These are phyloP conservation scores for Cicer chorassanicum DNA, from an alignment of 306 rosid genomes.

Conservation along the genomic window DNA sequence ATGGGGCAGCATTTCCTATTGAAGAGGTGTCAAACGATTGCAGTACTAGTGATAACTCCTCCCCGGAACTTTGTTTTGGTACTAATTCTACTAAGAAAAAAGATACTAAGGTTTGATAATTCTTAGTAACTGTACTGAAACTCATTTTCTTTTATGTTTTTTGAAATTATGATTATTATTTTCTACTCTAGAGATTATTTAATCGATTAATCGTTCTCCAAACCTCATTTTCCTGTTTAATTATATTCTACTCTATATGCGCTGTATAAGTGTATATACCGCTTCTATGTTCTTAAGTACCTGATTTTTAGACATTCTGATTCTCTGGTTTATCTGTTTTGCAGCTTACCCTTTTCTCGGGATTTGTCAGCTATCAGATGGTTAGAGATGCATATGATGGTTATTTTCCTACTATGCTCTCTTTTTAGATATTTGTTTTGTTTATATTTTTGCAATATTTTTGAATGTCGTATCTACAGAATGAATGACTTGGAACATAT, in stretches of 20 bases:
- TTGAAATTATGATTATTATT: slow-evolving; percentile 19
- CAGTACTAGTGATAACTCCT: slow-evolving; percentile 55
- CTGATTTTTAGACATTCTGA: slow-evolving; percentile 49
- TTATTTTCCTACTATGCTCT: slow-evolving; percentile 45
- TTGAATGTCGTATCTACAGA: slow-evolving; percentile 4
- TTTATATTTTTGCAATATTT: slow-evolving; percentile 28
- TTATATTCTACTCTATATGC: slow-evolving; percentile 7
- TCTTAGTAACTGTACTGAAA: slow-evolving; percentile 34
- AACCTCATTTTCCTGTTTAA: slow-evolving; percentile 25
- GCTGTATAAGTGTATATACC: neutral
- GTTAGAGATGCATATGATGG: slow-evolving; percentile 99
- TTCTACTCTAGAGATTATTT: slow-evolving; percentile 27
- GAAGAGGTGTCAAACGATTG: slow-evolving; percentile 55
- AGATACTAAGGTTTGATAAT: slow-evolving; percentile 71
- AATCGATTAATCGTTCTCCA: neutral
- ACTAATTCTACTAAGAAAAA: slow-evolving; percentile 50
- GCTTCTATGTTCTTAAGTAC: slow-evolving; percentile 29
- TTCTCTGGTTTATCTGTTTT: slow-evolving; percentile 48
- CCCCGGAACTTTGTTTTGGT: slow-evolving; percentile 37
- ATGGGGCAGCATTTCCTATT: slow-evolving; percentile 92
- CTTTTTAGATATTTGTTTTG: slow-evolving; percentile 25
- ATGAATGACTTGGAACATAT: slow-evolving; percentile 13
- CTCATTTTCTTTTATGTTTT: slow-evolving; percentile 28
- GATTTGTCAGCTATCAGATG: slow-evolving; percentile 99
- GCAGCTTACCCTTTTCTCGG: slow-evolving; percentile 98